Percentiles rank a stretch among this genome's conserved stretches.
Conservation (phyloP, 257 asterid genomes). For the Apocynum venetum region DNA sequence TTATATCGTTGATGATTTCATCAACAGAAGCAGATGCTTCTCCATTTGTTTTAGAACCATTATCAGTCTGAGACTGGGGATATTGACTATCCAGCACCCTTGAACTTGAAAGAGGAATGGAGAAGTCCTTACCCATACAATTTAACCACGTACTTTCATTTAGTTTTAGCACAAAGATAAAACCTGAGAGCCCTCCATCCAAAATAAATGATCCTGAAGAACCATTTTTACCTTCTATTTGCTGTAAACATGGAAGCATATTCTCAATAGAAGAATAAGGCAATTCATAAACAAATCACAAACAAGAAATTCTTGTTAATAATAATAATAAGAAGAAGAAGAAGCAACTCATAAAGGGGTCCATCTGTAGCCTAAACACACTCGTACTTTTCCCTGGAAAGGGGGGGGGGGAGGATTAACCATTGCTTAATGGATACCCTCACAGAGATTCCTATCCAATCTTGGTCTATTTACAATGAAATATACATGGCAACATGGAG, state of each 20-base stretch:
- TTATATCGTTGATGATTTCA: conserved; percentile 71
- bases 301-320: not conserved
- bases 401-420: not conserved
- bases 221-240: conserved; percentile 46
- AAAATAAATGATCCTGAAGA: conserved; percentile 62
- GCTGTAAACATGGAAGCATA: conserved; percentile 44
- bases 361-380: not conserved
- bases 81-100: conserved; percentile 22
- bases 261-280: conserved; percentile 20
- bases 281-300: conserved; percentile 2
- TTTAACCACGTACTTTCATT: conserved; percentile 70
- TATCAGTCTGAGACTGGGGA: conserved; percentile 26
- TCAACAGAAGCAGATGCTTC: conserved; percentile 47
- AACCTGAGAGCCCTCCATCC: conserved; percentile 53
- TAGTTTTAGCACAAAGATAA: conserved; percentile 81
- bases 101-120: conserved; percentile 49
- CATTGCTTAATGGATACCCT: not conserved
- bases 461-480: not conserved
- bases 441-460: not conserved
- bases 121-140: conserved; percentile 73
- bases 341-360: not conserved
- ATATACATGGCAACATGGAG: not conserved
- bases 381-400: not conserved
- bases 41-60: conserved; percentile 34
- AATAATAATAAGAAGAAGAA: not conserved